Percentiles rank a stretch among this genome's conserved stretches.
phyloP scores from a whole-genome alignment of 2,329 filamentous ascomycete genomes.

The Cladosporium colombiae region DNA sequence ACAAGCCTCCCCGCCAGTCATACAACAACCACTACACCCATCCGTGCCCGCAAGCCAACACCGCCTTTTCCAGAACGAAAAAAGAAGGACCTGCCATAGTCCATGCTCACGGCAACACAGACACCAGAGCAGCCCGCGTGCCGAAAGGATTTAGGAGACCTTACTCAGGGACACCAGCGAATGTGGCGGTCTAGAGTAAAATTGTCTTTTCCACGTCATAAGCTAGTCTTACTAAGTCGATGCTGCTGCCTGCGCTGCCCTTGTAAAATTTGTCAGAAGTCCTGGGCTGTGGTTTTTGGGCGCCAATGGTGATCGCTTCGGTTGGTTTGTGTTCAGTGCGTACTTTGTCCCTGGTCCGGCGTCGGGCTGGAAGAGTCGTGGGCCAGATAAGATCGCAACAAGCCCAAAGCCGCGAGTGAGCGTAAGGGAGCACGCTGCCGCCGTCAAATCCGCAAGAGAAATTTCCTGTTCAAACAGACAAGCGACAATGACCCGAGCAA shows the following conservation, averaged over 20 bases:
- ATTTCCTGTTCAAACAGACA: not conserved
- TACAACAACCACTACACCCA: not conserved
- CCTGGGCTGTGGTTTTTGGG: not conserved
- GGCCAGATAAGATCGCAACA: not conserved
- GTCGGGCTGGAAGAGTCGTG: not conserved
- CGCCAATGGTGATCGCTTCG: not conserved
- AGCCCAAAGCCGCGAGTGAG: not conserved
- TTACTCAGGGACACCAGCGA: not conserved
- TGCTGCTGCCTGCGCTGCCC: not conserved
- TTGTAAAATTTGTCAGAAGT: not conserved
- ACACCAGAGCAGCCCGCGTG: not conserved
- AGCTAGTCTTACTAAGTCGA: not conserved
- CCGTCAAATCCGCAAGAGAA: too few relatives aligned
- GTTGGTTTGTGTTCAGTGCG: not conserved
- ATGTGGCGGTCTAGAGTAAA: not conserved
- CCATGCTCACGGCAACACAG: not conserved
- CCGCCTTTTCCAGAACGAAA: conserved; percentile 1
- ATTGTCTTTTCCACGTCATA: not conserved
- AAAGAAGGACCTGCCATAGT: not conserved
- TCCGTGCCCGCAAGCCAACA: not conserved
- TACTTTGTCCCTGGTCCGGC: not conserved
- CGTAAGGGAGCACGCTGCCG: too few relatives aligned
- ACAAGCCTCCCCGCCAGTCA: not conserved
- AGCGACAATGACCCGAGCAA: not conserved
- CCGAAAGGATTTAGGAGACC: not conserved